Evolutionary conservation across 2,329 filamentous ascomycete species (phyloP), one percentile per base, ranked within the genome.

Genomic region (Stachybotrys echinatus): DNA sequence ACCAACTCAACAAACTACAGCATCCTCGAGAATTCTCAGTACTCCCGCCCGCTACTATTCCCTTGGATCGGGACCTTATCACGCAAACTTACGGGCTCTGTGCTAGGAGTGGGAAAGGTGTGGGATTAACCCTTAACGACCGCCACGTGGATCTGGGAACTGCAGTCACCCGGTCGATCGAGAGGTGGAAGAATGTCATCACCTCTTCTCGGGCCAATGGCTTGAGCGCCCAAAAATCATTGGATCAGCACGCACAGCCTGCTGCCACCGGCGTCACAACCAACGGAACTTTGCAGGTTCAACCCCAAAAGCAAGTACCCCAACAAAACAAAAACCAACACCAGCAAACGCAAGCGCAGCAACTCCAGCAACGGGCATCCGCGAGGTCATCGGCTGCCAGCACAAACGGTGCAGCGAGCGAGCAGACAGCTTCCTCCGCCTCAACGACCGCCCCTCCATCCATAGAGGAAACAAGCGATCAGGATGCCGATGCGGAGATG

Each of bases 151-250:
- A 83, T 53, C 61, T 84, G 1, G 70, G 71, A 52, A 73, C 74
- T 0, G 60, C 81, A 37, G 74, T 84, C 6, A 66, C 76, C 6
- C 69, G 71, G n/a, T 75, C 76, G 2, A 83, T 86, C 50, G 75
- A 79, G 42, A 72, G 80, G 23, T 86, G 83, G 83, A 85, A 83
- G 65, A 71, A 68, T 5, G 79, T 85, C 17, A 77, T 85, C 12
- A 67, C 73, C n/a, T 74, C 78, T 6, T 69, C 74, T 3, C 72
- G 79, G 39, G 68, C 59, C n/a, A 55, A 54, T 17, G 77, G 79
- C 18, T 72, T 83, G 66, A 65, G 66, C 45, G 69, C 72, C 3
- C 81, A 85, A 55, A 72, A 70, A 42, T 56, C 75, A 2, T 62
- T 84, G 12, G 73, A 75, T 18, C 69, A 71, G 46, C 23, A 62